These are phyloP conservation scores for Closterium sp. DNA, from an alignment of 139 green algal species.

Conservation along the genomic window DNA sequence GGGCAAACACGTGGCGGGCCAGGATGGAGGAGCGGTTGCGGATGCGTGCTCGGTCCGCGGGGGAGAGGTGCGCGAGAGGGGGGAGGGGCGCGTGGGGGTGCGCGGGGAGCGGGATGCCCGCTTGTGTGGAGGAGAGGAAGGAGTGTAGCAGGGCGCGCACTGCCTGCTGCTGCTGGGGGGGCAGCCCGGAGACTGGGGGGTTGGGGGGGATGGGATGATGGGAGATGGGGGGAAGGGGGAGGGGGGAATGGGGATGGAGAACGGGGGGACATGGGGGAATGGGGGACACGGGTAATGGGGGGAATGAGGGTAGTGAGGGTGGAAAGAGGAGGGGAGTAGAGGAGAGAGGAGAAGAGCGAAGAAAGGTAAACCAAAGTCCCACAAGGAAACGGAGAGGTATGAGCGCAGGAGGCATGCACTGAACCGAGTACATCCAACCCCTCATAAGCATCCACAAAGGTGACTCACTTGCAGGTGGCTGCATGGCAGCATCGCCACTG, in stretches of 20 bases:
- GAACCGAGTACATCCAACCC: too few species aligned
- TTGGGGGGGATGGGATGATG: too few species aligned
- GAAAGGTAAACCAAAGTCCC: too few species aligned
- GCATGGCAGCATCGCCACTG: not conserved
- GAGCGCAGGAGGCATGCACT: not conserved
- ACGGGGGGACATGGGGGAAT: not conserved
- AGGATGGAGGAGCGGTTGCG: conserved; percentile 48
- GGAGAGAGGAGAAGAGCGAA: too few species aligned
- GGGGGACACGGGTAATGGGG: too few species aligned
- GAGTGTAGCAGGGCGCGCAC: conserved; percentile 17
- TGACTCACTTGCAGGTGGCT: not conserved
- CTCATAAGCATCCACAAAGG: too few species aligned
- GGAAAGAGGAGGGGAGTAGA: not conserved
- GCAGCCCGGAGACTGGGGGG: not conserved
- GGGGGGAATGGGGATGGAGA: not conserved
- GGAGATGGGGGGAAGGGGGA: not conserved
- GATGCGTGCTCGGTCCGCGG: conserved; percentile 35
- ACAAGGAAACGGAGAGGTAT: not conserved
- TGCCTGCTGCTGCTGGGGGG: conserved; percentile 30
- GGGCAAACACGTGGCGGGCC: conserved; percentile 51
- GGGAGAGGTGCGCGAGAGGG: conserved; percentile 33
- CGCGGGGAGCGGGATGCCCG: conserved; percentile 6
- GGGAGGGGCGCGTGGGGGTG: conserved; percentile 4
- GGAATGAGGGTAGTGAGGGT: not conserved
- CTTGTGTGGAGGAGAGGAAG: conserved; percentile 18